Evolutionary conservation across 106 monocot genomes (phyloP), one percentile per base, ranked within the genome.

Genomic region (Dioscorea zingiberensis): DNA sequence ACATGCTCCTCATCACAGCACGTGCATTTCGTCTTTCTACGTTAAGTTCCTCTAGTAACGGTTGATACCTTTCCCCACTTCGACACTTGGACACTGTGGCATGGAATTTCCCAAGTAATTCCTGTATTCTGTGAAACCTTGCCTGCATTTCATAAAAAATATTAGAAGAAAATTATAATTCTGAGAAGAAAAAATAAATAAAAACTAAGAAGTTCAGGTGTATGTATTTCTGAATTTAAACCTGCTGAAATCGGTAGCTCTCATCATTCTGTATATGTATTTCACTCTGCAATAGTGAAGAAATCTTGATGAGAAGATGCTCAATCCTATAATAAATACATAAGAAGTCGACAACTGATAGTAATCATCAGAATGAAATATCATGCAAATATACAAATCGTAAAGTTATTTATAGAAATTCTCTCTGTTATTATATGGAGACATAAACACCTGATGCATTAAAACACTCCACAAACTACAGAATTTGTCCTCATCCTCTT

Each of bases 101-200:
- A 68, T 92, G 80, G n/a, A 88, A 60, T 68, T 89, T 89, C 13
- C 92, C 84, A 61, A 97, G 97, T 44, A 97, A 58, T 68, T 97
- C 97, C 45, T 92, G 92, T 56, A 97, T 84, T 32, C 84, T 83
- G 62, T 92, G 84, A 69, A 92, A 82, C 73, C 92, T 92, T 65
- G 88, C 97, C 95, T 97, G 74, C 28, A 62, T 18, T 44, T 13
- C 1, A 8, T 30, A 16, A 57, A 58, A 63, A 13, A 47, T 47
- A 22, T 38, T 26, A 54, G 13, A 53, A 25, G 30, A 54, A 2
- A 28, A 47, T 51, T 51, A 0, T 3, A 4, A 2, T 3, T 49
- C 13, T 49, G 49, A 16, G 49, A 49, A 13, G 10, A 16, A 49
- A 14, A 16, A 49, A 49, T n/a, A n/a, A n/a, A n/a, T n/a, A 8